Base-by-base conservation (phyloP, 805 yeast species). In the Metschnikowia picachoensis region DNA sequence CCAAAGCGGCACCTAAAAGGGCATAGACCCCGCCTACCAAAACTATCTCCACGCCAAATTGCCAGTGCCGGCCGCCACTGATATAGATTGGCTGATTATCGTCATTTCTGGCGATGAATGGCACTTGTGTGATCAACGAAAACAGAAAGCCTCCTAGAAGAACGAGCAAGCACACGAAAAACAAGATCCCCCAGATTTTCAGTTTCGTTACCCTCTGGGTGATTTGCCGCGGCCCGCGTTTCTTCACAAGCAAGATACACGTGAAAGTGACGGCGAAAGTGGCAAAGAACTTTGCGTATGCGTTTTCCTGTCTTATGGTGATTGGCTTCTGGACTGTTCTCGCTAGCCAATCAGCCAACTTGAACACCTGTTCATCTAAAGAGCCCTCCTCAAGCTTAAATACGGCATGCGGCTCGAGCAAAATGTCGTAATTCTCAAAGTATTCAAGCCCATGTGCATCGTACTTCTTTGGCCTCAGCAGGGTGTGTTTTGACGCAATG, bases 11-110 rank as follows among this genome's bases (percentile, higher is more conserved):
- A 0, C 76, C 78, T 52, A 85, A 66, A 0, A 64, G 53, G 6
- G 74, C 51, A 55, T 86, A 87, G 51, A 77, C 67, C 2, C 56
- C 60, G 3, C 78, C 74, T 8, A 84, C 75, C 2, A 83, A 60
- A 4, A 80, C 57, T 3, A 82, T 73, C 59, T 87, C 95, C 4
- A 78, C 64, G 0, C 94, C 92, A 62, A 85, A 80, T 64, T 85
- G 92, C 70, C 80, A 81, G 46, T 75, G 77, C 3, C 66, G 62
- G 3, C 87, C 89, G 12, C 88, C 88, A 47, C 85, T 76, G 46
- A 83, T 74, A 54, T 69, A 74, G 63, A 81, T 76, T 3, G 82
- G 60, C n/a, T 68, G 65, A 11, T 78, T 79, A 3, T 78, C 58
- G 2, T 73, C 78, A 56, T 76, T 68, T 44, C 67, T 70, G 1